Evolutionary conservation across 805 yeast genomes (phyloP).

Genomic region (Blastobotrys parvus): DNA sequence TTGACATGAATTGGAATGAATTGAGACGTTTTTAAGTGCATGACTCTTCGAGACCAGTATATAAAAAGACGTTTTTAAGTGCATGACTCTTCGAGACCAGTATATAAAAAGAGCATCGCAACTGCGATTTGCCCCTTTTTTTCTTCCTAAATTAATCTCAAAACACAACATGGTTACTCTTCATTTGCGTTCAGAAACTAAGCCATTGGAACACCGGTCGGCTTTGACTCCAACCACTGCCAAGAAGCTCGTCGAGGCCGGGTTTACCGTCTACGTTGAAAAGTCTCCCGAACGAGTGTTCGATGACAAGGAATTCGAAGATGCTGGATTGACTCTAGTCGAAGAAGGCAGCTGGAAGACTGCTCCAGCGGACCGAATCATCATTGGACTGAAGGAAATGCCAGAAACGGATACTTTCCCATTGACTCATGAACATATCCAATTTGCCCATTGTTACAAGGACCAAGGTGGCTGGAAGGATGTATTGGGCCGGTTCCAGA

Average conservation of each 20-base stretch:
- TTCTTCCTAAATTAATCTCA: no score
- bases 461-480: slow-evolving; percentile 97
- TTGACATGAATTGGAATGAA: no score
- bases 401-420: slow-evolving; percentile 90
- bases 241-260: slow-evolving; percentile 73
- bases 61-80: no score
- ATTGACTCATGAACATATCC: slow-evolving; percentile 89
- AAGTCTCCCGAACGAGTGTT: slow-evolving; percentile 80
- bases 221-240: slow-evolving; percentile 91
- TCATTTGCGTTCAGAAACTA: slow-evolving; percentile 94
- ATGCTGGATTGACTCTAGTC: slow-evolving; percentile 77
- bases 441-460: slow-evolving; percentile 98
- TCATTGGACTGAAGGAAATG: slow-evolving; percentile 89
- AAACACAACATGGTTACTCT: slow-evolving; percentile 47
- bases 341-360: slow-evolving; percentile 89
- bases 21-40: no score
- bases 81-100: no score
- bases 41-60: no score
- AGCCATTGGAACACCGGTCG: slow-evolving; percentile 95
- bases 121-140: no score
- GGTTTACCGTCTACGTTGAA: slow-evolving; percentile 84
- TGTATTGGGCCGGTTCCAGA: slow-evolving; percentile 80
- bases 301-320: slow-evolving; percentile 60
- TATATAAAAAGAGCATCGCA: no score
- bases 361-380: slow-evolving; percentile 86